Evolutionary conservation across 1,284 basidiomycete species (phyloP), one percentile per base, ranked within the genome.

Genomic region (Moesziomyces sp.): DNA sequence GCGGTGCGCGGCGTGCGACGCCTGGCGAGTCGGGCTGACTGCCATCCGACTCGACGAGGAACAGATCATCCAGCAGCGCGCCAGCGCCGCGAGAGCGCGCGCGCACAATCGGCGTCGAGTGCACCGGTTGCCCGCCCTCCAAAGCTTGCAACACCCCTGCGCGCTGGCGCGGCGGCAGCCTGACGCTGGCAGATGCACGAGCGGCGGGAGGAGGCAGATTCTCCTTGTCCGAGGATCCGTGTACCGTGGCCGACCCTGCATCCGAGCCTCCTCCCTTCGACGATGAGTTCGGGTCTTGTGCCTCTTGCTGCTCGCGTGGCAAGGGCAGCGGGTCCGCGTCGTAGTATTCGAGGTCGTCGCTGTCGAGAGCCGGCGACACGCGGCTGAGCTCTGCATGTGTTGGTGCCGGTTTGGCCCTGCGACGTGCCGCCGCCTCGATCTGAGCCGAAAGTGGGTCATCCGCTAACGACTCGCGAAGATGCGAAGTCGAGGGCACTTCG

Each of bases 141-240:
- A 60, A 42, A 0, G 44, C 23, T 16, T 28, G 46, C 9, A 68
- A 48, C n/a, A 58, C 65, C 10, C 53, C 52, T 11, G 55, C 30
- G 9, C 52, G 48, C 18, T 56, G 18, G 28, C 52, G 52, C 10
- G 52, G 16, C 5, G 47, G 8, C n/a, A 46, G 55, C 11, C 51
- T 52, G 16, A 43, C 43, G 40, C 38, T 30, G 18, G 19, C 34
- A 18, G 23, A 26, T 34, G 43, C 50, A 23, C 23, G 45, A 48
- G 49, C 48, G 23, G 56, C 35, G 5, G 46, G 48, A 0, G 63
- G 69, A n/a, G 69, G 69, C 40, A 62, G 46, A 21, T 72, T 72
- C 52, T 72, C 69, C 49, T 72, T 72, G 55, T 72, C 69, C 5
- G 69, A 72, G 10, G 63, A 66, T 7, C 52, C 63, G 46, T 59